Base-by-base conservation (phyloP, 371 early-diverging fungal genomes). In the Mucor circinelloides region DNA sequence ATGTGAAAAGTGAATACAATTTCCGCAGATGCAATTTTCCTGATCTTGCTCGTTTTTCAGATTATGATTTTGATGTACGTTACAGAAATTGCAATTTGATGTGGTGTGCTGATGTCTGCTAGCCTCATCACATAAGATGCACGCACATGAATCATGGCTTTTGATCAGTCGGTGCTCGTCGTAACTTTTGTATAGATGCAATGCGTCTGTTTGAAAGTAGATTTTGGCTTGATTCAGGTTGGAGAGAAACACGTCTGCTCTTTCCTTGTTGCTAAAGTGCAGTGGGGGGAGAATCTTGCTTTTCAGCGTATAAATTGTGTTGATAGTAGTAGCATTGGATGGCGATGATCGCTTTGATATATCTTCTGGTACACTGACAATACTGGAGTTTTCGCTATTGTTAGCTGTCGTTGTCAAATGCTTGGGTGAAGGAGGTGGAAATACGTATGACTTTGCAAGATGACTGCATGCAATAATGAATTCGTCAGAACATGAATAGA, bases 101-200 rank as follows among this genome's bases (percentile, higher is more conserved):
- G 50, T 7, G 12, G 27, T 10, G 12, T 50, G 50, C 23, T 50
- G 21, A 3, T 50, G 50, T 19, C 23, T 21, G 27, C 1, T 23
- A 1, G 50, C 21, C 4, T 50, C 12, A 23, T 50, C 12, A 13
- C 50, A 50, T 9, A 50, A 25, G 9, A 50, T 9, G 23, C 50
- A 50, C 5, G 50, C 0, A 13, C 50, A 50, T 2, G 50, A 1
- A 9, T 25, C 50, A 8, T 25, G 6, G 21, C 6, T 13, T 50
- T 50, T 50, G 13, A 13, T 50, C 21, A 25, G 21, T 50, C 50
- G 25, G 4, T 50, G 50, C 13, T 50, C 50, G 9, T 50, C 50
- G 12, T 50, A 50, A 13, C 50, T 50, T 50, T 50, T 50, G 50
- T 50, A 50, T 50, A 50, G 23, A 50, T 50, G 50, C 50, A 50